These are phyloP conservation scores for Wickerhamiella cacticola DNA, from an alignment of 805 yeast genomes.

Conservation along the genomic window DNA sequence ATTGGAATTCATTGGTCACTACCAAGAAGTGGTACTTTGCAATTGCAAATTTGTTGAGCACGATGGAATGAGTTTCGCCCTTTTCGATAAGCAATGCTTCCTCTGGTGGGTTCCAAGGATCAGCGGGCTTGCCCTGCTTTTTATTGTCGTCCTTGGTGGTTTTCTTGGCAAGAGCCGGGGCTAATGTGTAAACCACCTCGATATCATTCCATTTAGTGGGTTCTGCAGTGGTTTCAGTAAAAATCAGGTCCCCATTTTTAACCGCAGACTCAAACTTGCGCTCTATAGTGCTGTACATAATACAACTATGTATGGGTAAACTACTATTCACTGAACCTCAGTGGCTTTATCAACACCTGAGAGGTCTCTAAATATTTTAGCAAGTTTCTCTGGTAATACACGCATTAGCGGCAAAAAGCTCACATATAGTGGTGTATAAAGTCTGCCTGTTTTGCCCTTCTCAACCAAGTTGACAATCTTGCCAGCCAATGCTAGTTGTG, in stretches of 20 bases:
- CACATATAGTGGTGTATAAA: constrained; percentile 67
- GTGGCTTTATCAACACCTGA: constrained; percentile 54
- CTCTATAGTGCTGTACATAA: constrained; percentile 20
- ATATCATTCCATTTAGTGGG: constrained; percentile 28
- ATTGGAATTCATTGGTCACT: constrained; percentile 60
- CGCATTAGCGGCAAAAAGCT: constrained; percentile 60
- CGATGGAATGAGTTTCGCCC: constrained; percentile 43
- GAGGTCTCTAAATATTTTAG: constrained; percentile 39
- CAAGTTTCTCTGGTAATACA: constrained; percentile 54
- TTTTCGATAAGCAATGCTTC: constrained; percentile 54
- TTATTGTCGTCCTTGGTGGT: constrained; percentile 19
- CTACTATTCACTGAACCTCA: neutral
- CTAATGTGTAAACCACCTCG: constrained; percentile 28
- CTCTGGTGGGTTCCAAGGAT: constrained; percentile 77
- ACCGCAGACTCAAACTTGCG: constrained; percentile 38
- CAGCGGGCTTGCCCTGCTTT: constrained; percentile 11
- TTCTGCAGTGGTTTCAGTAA: constrained; percentile 36
- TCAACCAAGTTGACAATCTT: constrained; percentile 44
- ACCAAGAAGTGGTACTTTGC: constrained; percentile 66
- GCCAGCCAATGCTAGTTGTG: constrained; percentile 53
- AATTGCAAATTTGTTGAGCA: constrained; percentile 81
- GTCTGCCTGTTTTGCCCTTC: constrained; percentile 51
- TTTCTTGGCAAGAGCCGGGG: constrained; percentile 30
- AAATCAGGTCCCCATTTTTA: constrained; percentile 36
- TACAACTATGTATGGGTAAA: too few species aligned